Evolutionary conservation across 176 grass and related monocot species (phyloP).

Genomic region (Stipa capillata): DNA sequence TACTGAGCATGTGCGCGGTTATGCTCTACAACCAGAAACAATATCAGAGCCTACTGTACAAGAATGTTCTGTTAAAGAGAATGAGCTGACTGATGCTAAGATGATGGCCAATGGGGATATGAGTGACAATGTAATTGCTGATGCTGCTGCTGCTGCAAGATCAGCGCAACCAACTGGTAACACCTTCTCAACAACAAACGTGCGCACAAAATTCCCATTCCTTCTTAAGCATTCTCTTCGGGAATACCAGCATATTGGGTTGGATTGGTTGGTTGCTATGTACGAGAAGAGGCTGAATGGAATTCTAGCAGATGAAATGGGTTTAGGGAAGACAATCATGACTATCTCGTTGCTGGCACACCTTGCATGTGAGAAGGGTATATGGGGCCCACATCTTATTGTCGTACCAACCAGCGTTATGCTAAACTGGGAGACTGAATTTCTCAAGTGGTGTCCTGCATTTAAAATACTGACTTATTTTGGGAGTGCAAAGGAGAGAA

Average conservation of each 20-base stretch:
- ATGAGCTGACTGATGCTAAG: conserved; percentile 33
- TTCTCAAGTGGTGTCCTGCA: conserved; percentile 97
- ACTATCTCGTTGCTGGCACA: conserved; percentile 94
- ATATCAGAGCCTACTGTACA: conserved; percentile 8
- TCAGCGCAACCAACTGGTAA: conserved; percentile 98
- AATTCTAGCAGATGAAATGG: conserved; percentile 99
- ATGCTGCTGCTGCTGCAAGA: conserved; percentile 95
- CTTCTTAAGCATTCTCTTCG: conserved; percentile 98
- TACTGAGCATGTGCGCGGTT: conserved; percentile 2
- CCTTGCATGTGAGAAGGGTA: conserved; percentile 95
- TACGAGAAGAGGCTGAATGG: conserved; percentile 98
- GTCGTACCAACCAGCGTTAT: conserved; percentile 98
- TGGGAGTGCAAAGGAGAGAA: conserved; percentile 97
- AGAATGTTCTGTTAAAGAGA: conserved; percentile 1
- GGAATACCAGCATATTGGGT: conserved; percentile 97
- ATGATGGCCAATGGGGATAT: conserved; percentile 24
- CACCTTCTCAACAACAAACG: conserved; percentile 91
- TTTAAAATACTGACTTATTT: conserved; percentile 99
- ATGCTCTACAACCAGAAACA: conserved; percentile 10
- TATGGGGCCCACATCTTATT: conserved; percentile 99
- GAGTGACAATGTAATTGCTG: conserved; percentile 75
- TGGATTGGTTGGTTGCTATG: conserved; percentile 98
- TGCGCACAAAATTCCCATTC: conserved; percentile 92
- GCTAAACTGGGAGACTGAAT: conserved; percentile 99
- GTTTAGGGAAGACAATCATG: conserved; percentile 98